These are phyloP conservation scores for Leishmania martiniquensis DNA, from an alignment of 208 protist genomes.

Conservation along the genomic window DNA sequence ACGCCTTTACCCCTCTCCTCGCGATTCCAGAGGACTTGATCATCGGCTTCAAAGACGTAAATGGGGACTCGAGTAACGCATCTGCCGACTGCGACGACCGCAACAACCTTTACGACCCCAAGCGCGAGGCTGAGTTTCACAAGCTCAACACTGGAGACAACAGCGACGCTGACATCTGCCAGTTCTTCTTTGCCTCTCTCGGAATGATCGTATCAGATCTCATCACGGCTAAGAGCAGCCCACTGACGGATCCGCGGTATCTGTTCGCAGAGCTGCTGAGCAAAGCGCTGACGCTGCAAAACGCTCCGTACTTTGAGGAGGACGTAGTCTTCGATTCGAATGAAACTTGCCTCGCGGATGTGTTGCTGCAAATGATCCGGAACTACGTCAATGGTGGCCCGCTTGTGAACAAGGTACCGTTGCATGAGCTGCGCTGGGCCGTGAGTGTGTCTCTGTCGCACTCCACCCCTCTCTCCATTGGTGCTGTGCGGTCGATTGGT, in stretches of 20 bases:
- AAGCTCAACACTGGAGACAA: slow-evolving; percentile 59
- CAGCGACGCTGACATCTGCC: slow-evolving; percentile 77
- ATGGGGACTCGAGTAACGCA: slow-evolving; percentile 16
- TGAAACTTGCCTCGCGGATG: slow-evolving; percentile 77
- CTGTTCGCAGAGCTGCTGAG: slow-evolving; percentile 71
- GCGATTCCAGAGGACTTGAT: slow-evolving; percentile 79
- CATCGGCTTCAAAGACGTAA: slow-evolving; percentile 77
- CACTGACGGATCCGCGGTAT: slow-evolving; percentile 69
- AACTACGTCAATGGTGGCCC: slow-evolving; percentile 92
- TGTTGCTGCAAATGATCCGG: slow-evolving; percentile 92
- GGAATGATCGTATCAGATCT: slow-evolving; percentile 90
- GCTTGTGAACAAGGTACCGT: slow-evolving; percentile 84
- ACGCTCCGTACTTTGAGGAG: slow-evolving; percentile 89
- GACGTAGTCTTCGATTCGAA: slow-evolving; percentile 70
- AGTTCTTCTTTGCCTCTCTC: slow-evolving; percentile 87
- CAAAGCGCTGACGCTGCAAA: slow-evolving; percentile 77
- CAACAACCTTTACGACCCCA: slow-evolving; percentile 72
- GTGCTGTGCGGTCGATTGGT: slow-evolving; percentile 70
- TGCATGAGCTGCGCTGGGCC: slow-evolving; percentile 82
- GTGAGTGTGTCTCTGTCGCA: slow-evolving; percentile 88
- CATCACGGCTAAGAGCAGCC: slow-evolving; percentile 75
- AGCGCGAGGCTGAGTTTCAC: slow-evolving; percentile 77
- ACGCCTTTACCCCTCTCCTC: slow-evolving; percentile 67
- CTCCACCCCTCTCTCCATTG: slow-evolving; percentile 82
- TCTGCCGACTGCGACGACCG: slow-evolving; percentile 25